Conservation (phyloP, 139 green algal genomes). For the Volvox reticuliferus region DNA sequence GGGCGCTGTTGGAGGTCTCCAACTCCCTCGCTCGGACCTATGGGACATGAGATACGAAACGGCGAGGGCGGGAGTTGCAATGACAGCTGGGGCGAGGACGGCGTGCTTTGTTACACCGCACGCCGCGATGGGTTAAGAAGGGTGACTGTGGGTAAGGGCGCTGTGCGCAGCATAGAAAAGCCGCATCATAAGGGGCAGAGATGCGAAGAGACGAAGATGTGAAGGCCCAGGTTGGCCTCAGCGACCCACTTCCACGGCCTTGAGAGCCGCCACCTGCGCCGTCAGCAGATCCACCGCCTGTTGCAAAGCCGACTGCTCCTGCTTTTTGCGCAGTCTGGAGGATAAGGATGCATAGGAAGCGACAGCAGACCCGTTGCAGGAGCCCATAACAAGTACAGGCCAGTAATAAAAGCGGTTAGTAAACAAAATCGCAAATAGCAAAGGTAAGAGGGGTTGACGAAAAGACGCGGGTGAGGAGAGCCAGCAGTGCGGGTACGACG, state of each 20-base stretch:
- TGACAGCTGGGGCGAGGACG: too few species aligned
- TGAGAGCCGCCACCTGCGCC: constrained; percentile 58
- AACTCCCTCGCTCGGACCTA: constrained; percentile 30
- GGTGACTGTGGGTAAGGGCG: too few species aligned
- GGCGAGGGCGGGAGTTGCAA: too few species aligned
- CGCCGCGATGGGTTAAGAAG: too few species aligned
- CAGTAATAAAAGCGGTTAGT: neutral
- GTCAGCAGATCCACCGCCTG: constrained; percentile 55
- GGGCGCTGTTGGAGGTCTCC: constrained; percentile 14
- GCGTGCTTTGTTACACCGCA: too few species aligned
- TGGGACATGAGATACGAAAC: too few species aligned
- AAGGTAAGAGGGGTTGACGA: neutral
- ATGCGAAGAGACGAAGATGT: too few species aligned
- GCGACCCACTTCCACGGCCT: constrained; percentile 51
- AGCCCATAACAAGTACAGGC: neutral
- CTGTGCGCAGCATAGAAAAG: too few species aligned
- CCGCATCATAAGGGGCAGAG: too few species aligned
- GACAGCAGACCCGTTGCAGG: neutral
- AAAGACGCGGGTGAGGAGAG: too few species aligned
- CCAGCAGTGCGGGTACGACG: too few species aligned
- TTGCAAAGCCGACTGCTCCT: constrained; percentile 52
- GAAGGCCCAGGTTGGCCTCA: too few species aligned
- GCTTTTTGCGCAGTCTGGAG: constrained; percentile 58
- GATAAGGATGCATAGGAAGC: neutral
- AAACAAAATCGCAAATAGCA: neutral